These are phyloP conservation scores for Melastoma malabathricum DNA, from an alignment of 345 rosid genomes.

Conservation along the genomic window DNA sequence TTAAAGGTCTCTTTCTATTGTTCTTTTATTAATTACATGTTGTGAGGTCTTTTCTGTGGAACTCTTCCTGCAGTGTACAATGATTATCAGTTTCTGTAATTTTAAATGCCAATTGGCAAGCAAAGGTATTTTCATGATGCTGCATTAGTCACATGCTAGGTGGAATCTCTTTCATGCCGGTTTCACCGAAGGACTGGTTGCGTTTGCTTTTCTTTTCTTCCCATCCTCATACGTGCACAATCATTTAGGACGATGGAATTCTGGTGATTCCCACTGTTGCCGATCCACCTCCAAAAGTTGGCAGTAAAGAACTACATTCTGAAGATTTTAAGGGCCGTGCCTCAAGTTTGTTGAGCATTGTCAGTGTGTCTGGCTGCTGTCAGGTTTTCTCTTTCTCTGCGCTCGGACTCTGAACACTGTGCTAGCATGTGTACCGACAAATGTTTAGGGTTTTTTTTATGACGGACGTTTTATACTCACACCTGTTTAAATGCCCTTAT, in stretches of 20 bases:
- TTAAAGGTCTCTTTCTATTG: constrained; percentile 46
- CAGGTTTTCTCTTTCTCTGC: constrained; percentile 37
- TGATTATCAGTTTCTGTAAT: too few species aligned
- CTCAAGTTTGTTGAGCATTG: constrained; percentile 64
- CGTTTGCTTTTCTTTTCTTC: not conserved
- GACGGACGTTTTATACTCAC: not conserved
- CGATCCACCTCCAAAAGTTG: constrained; percentile 72
- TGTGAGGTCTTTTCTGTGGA: too few species aligned
- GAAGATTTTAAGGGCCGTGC: constrained; percentile 52
- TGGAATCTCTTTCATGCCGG: too few species aligned
- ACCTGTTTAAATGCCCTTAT: not conserved
- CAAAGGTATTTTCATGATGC: too few species aligned
- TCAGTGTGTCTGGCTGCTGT: constrained; percentile 93
- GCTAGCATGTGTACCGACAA: not conserved
- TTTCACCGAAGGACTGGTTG: not conserved
- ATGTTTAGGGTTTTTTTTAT: not conserved
- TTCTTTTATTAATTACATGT: not conserved
- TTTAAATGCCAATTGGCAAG: too few species aligned
- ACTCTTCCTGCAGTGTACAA: too few species aligned
- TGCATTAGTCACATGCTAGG: too few species aligned
- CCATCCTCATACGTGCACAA: constrained; percentile 2
- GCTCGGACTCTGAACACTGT: not conserved
- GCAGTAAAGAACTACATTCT: constrained; percentile 55
- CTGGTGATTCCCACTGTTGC: constrained; percentile 75
- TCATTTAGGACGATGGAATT: constrained; percentile 79